Evolutionary conservation across 2,329 filamentous ascomycete species (phyloP).

Genomic region (Beauveria australis): DNA sequence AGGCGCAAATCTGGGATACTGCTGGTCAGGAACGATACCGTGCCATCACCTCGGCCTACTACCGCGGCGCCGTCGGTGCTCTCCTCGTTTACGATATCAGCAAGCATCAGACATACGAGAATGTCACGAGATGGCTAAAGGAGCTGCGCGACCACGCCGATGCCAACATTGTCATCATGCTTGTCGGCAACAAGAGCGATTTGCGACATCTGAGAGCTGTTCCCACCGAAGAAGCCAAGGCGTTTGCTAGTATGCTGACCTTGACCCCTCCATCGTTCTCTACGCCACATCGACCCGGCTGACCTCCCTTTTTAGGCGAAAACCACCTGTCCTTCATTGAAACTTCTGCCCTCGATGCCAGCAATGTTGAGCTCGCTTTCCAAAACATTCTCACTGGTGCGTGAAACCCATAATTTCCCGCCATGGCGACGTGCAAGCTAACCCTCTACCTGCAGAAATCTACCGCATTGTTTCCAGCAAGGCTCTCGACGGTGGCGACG

Average conservation of each 20-base stretch:
- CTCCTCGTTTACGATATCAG: slow-evolving; percentile 98
- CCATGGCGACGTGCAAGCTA: slow-evolving; percentile 4
- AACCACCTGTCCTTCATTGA: slow-evolving; percentile 99
- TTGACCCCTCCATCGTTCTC: neutral
- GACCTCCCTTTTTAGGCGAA: slow-evolving; percentile 54
- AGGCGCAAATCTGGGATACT: slow-evolving; percentile 99
- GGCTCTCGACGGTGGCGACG: slow-evolving; percentile 84
- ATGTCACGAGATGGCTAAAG: slow-evolving; percentile 98
- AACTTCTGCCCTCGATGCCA: slow-evolving; percentile 95
- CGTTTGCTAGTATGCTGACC: slow-evolving; percentile 73
- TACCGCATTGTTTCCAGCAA: slow-evolving; percentile 99
- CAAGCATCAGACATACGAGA: slow-evolving; percentile 99
- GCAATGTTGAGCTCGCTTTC: slow-evolving; percentile 98
- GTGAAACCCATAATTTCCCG: slow-evolving; percentile 19
- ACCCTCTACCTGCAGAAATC: slow-evolving; percentile 61
- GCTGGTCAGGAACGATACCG: slow-evolving; percentile 98
- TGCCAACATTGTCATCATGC: slow-evolving; percentile 98
- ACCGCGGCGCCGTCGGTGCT: slow-evolving; percentile 92
- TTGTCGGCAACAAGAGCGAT: slow-evolving; percentile 99
- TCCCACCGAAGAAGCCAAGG: slow-evolving; percentile 94
- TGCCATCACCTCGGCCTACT: slow-evolving; percentile 98
- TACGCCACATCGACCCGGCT: slow-evolving; percentile 8
- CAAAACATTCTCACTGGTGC: slow-evolving; percentile 98
- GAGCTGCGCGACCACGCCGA: slow-evolving; percentile 97
- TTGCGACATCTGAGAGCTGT: slow-evolving; percentile 95